Conservation (phyloP, 495 filamentous ascomycete species). For the Jackrogersella minutella region DNA sequence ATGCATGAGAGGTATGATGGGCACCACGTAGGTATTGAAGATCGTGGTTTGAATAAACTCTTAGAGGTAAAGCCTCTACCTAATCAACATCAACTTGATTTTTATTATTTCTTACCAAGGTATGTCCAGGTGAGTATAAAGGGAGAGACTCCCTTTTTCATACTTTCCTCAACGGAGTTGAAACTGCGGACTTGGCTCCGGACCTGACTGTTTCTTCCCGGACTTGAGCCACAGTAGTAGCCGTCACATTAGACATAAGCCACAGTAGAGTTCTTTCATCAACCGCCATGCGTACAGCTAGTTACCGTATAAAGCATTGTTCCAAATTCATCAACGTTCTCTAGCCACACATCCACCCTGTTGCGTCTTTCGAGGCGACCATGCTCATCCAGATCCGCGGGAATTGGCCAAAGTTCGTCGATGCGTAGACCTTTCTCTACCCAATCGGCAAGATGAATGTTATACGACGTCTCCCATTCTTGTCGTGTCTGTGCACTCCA, state of each 20-base stretch:
- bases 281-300: conserved; percentile 51
- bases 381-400: conserved; percentile 40
- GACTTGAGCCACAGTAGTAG: not conserved
- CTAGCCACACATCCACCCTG: conserved; percentile 55
- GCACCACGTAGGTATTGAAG: no score
- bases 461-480: conserved; percentile 55
- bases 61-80: no score
- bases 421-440: conserved; percentile 48
- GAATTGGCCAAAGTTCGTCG: conserved; percentile 56
- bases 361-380: conserved; percentile 40
- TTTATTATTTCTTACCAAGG: no score
- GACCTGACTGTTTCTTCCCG: no score
- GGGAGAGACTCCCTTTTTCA: no score
- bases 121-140: no score
- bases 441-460: conserved; percentile 54
- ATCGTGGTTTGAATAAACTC: no score
- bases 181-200: no score
- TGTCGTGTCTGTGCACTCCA: conserved; percentile 49
- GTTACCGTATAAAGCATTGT: conserved; percentile 59
- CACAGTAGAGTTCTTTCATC: not conserved
- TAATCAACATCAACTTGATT: no score
- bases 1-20: no score
- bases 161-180: no score
- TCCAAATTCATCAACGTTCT: conserved; percentile 57
- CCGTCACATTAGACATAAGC: no score